A percentile compares a stretch with the other conserved stretches of the same genome.
phyloP scores from a whole-genome alignment of 129 eudicot genomes.

The Flaveria linearis region DNA sequence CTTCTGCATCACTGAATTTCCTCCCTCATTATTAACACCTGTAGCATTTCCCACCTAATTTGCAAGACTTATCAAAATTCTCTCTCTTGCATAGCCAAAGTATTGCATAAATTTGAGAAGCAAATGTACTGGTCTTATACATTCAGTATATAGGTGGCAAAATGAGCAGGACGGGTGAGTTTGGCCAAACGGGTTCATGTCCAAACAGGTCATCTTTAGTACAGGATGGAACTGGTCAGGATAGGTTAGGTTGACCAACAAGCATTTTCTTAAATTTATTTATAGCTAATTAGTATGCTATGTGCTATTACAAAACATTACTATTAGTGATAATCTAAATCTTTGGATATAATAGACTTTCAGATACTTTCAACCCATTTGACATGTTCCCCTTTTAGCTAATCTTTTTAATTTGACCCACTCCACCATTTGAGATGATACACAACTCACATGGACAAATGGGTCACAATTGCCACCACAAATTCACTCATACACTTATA shows the following conservation, averaged over 20 bases:
- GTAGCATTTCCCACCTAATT: constrained; percentile 84
- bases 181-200: not conserved
- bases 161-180: not conserved
- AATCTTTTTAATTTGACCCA: not conserved
- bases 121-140: not conserved
- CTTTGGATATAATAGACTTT: not conserved
- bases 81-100: not conserved
- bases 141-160: not conserved
- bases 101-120: not conserved
- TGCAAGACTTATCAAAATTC: constrained; percentile 1
- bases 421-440: not conserved
- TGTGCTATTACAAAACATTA: not conserved
- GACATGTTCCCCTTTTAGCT: not conserved
- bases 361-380: not conserved
- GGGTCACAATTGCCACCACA: not conserved
- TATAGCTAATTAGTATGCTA: not conserved
- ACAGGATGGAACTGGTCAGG: not conserved
- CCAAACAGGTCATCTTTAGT: not conserved
- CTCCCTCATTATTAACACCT: constrained; percentile 69
- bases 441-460: not conserved
- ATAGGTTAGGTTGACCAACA: not conserved
- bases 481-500: not conserved
- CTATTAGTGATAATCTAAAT: not conserved
- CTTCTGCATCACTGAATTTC: constrained; percentile 85
- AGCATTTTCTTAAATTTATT: not conserved